These are phyloP conservation scores for Schwanniomyces yamadae DNA, from an alignment of 805 yeast species.

Conservation along the genomic window DNA sequence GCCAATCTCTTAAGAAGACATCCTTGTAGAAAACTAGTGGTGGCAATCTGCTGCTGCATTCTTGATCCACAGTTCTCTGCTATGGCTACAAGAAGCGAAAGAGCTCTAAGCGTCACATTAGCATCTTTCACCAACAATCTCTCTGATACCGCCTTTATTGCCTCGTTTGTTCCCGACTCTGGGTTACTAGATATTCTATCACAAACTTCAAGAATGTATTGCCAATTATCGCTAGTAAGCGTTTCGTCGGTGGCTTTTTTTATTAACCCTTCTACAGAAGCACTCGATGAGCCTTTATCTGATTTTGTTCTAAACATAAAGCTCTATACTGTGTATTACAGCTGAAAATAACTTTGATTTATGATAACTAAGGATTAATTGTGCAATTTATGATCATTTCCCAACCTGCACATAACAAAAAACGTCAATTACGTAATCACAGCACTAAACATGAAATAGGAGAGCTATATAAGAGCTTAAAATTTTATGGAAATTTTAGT, in stretches of 20 bases:
- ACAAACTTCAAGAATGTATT: constrained; percentile 42
- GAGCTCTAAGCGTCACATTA: constrained; percentile 36
- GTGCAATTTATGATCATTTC: too few species aligned
- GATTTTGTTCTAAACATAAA: constrained; percentile 7
- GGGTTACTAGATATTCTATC: constrained; percentile 38
- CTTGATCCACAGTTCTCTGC: constrained; percentile 48
- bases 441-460: too few species aligned
- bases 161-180: constrained; percentile 34
- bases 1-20: constrained; percentile 42
- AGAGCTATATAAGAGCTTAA: too few species aligned
- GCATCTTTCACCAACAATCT: constrained; percentile 37
- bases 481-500: too few species aligned
- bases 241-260: constrained; percentile 42
- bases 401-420: too few species aligned
- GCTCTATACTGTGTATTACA: too few species aligned
- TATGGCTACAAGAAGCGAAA: constrained; percentile 35
- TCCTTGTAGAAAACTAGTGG: constrained; percentile 35
- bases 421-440: too few species aligned
- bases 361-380: too few species aligned
- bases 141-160: constrained; percentile 23
- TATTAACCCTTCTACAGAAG: constrained; percentile 21
- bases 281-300: not conserved
- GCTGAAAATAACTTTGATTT: too few species aligned
- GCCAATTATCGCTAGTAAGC: constrained; percentile 44
- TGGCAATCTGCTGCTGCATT: constrained; percentile 44